A percentile compares a stretch with the other conserved stretches of the same genome.
Conservation (phyloP, 2,329 filamentous ascomycete genomes). For the Hypomyces rosellus region DNA sequence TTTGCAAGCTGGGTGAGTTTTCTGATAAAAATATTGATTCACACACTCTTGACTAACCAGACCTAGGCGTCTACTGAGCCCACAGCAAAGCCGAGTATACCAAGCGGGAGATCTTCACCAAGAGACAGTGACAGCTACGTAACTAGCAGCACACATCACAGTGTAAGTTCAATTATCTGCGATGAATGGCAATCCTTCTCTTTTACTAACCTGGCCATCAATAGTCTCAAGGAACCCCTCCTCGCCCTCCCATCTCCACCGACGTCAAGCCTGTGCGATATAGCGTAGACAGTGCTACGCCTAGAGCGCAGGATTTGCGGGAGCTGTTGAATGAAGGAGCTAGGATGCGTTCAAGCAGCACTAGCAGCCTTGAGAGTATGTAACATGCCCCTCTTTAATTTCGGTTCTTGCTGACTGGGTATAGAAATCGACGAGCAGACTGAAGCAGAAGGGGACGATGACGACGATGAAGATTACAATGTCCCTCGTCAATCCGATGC, state of each 20-base stretch:
- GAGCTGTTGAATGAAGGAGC: slow-evolving; percentile 57
- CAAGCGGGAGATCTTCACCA: slow-evolving; percentile 31
- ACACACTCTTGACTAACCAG: slow-evolving; percentile 17
- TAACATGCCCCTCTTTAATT: slow-evolving; percentile 5
- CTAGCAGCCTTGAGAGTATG: slow-evolving; percentile 73
- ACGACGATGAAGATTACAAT: slow-evolving; percentile 26
- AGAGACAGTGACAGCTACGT: slow-evolving; percentile 17
- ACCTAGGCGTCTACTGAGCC: slow-evolving; percentile 38
- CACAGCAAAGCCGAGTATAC: slow-evolving; percentile 27
- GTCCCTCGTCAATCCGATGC: slow-evolving; percentile 39
- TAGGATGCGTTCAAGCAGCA: slow-evolving; percentile 57
- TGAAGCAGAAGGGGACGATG: slow-evolving; percentile 47
- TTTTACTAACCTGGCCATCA: slow-evolving; percentile 1
- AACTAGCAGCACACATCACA: slow-evolving; percentile 12
- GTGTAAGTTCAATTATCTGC: slow-evolving; percentile 15
- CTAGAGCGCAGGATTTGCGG: slow-evolving; percentile 74
- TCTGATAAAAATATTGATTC: not conserved
- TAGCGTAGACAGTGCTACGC: slow-evolving; percentile 65
- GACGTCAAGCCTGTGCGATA: slow-evolving; percentile 61
- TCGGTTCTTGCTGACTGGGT: slow-evolving; percentile 12
- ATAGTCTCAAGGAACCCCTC: slow-evolving; percentile 28
- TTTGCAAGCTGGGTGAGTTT: slow-evolving; percentile 70
- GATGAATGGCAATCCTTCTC: not conserved
- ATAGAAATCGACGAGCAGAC: slow-evolving; percentile 51
- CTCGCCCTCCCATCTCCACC: slow-evolving; percentile 69